These are phyloP conservation scores for Backusella tarrabulga DNA, from an alignment of 192 early-diverging fungal species.

Conservation along the genomic window DNA sequence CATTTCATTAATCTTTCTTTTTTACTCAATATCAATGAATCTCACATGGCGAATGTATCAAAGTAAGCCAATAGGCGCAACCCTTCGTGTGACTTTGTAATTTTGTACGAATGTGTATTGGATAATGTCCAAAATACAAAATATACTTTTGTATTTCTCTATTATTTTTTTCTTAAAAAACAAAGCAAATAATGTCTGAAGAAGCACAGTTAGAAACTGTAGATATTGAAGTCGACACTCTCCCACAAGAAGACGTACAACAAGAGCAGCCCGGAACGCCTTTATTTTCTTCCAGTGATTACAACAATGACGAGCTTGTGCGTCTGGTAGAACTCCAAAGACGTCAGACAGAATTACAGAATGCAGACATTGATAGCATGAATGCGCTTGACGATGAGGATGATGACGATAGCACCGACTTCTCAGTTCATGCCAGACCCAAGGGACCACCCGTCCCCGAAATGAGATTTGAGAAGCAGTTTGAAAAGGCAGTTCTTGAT, in stretches of 20 bases:
- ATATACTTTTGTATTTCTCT: not conserved
- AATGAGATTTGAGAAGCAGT: conserved; percentile 37
- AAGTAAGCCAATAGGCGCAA: not conserved
- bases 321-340: conserved; percentile 18
- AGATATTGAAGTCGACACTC: not conserved
- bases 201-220: not conserved
- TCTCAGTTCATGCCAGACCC: not conserved
- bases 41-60: no score
- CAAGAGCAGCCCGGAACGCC: not conserved
- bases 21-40: no score
- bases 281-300: conserved; percentile 12
- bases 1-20: no score
- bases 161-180: not conserved
- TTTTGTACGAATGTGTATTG: no score
- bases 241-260: not conserved
- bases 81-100: not conserved
- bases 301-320: conserved; percentile 3
- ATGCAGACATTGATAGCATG: conserved; percentile 6
- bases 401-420: conserved; percentile 11
- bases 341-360: conserved; percentile 1
- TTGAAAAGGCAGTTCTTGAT: conserved; percentile 19
- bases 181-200: not conserved
- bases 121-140: not conserved
- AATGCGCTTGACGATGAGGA: not conserved
- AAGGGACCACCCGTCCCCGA: conserved; percentile 33